Evolutionary conservation across 257 asterid genomes (phyloP), one percentile per base, ranked within the genome.

Genomic region (Solanum raphanifolium): DNA sequence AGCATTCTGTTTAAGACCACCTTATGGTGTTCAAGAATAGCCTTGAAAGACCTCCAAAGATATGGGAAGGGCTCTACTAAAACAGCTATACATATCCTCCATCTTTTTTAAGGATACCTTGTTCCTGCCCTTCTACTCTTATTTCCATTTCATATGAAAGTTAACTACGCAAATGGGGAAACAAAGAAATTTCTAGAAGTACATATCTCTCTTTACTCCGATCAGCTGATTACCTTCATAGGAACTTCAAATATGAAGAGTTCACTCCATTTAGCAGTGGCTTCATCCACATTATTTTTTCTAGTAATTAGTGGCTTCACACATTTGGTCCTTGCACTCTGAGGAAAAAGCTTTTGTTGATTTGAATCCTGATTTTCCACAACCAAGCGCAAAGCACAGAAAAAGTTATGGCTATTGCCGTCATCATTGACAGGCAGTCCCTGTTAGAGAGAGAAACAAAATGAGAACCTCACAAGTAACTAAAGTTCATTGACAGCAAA

Each of bases 261-360:
- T 89, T 97, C 99, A 87, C 95, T 95, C 99, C 99, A 97, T 90
- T 89, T 93, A 85, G 98, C 98, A 43, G 89, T 90, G 95, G 98
- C 99, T 92, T 94, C 98, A 83, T 91, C 91, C 39, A 84, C 87
- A 88, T 88, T 94, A 83, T 93, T 90, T 71, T 89, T 90, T 88
- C 88, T 90, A 71, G 83, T 79, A 73, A 92, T 87, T 69, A 87
- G 89, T n/a, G 98, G 99, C 91, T 93, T 94, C 89, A 97, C 99
- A 89, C 99, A 95, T 92, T 94, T 97, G 87, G 99, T 97, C 93
- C 99, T 95, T 38, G 99, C 99, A 93, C 99, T 97, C 92, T 97
- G 99, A 83, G 99, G 99, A 88, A 97, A 97, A 91, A 96, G 95
- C 95, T 92, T 96, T 88, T 95, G 99, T 69, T 94, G 94, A 92